A percentile compares a stretch with the other conserved stretches of the same genome.
Evolutionary conservation across 805 yeast genomes (phyloP).

Genomic region (Candida suzukii): DNA sequence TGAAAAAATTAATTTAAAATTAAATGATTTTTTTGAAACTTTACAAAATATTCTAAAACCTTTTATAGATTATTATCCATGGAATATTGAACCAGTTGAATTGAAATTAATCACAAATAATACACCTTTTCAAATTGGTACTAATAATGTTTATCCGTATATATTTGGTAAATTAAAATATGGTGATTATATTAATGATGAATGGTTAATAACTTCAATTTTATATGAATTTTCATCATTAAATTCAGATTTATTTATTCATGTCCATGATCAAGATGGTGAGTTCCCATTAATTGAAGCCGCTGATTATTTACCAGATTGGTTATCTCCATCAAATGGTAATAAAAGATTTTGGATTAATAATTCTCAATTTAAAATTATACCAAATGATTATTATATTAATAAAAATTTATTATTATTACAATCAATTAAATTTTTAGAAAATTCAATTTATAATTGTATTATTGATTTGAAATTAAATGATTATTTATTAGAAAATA

Average conservation of each 20-base stretch:
- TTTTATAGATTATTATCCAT: slow-evolving; percentile 34
- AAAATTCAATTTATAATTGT: slow-evolving; percentile 29
- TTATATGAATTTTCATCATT: slow-evolving; percentile 28
- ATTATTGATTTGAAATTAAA: slow-evolving; percentile 17
- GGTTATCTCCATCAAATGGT: slow-evolving; percentile 40
- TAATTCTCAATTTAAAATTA: slow-evolving; percentile 29
- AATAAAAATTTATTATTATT: slow-evolving; percentile 27
- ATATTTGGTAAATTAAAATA: slow-evolving; percentile 35
- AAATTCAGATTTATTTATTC: slow-evolving; percentile 32
- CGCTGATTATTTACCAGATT: slow-evolving; percentile 36
- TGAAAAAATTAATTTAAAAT: slow-evolving; percentile 9
- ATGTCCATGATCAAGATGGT: slow-evolving; percentile 45
- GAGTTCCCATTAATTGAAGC: slow-evolving; percentile 49
- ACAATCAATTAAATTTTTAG: slow-evolving; percentile 35
- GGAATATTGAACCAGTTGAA: slow-evolving; percentile 29
- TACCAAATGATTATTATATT: slow-evolving; percentile 31
- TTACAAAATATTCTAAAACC: slow-evolving; percentile 21
- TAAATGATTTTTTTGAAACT: slow-evolving; percentile 12
- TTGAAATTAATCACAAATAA: slow-evolving; percentile 13
- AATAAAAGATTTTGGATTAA: slow-evolving; percentile 49
- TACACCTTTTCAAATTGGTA: neutral
- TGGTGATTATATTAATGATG: slow-evolving; percentile 39
- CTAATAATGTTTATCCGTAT: slow-evolving; percentile 14
- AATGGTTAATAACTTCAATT: slow-evolving; percentile 34
- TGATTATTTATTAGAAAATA: slow-evolving; percentile 8